phyloP scores from a whole-genome alignment of 306 rosid species.

The Inga leiocalycina region DNA sequence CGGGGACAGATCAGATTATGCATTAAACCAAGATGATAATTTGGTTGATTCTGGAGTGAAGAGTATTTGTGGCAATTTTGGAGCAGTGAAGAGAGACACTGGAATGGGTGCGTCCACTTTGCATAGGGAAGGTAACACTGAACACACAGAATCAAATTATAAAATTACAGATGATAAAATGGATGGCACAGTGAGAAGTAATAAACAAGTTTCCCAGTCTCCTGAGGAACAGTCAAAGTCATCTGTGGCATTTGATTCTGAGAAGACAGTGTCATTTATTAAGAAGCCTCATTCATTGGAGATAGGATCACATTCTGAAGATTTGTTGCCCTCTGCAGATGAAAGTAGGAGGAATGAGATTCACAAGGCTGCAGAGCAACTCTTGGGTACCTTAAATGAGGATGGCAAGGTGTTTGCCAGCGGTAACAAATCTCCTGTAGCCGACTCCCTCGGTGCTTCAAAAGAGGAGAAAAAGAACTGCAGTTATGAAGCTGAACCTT shows the following conservation, averaged over 20 bases:
- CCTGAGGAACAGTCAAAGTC: slow-evolving; percentile 38
- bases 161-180: slow-evolving; percentile 43
- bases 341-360: slow-evolving; percentile 40
- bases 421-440: slow-evolving; percentile 18
- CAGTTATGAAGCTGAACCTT: slow-evolving; percentile 40
- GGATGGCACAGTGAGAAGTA: slow-evolving; percentile 35
- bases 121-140: slow-evolving; percentile 36
- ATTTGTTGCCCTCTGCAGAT: slow-evolving; percentile 42
- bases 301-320: slow-evolving; percentile 36
- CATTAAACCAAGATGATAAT: slow-evolving; percentile 26
- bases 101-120: slow-evolving; percentile 24
- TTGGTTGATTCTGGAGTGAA: slow-evolving; percentile 26
- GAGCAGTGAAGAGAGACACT: slow-evolving; percentile 28
- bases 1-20: slow-evolving; percentile 27
- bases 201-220: slow-evolving; percentile 36
- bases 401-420: slow-evolving; percentile 33
- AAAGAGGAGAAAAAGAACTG: slow-evolving; percentile 41
- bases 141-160: slow-evolving; percentile 32
- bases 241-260: slow-evolving; percentile 32
- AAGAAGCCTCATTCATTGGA: slow-evolving; percentile 31
- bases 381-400: slow-evolving; percentile 38
- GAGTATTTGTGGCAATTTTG: slow-evolving; percentile 31
- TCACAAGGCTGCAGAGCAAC: slow-evolving; percentile 43
- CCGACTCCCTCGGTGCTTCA: slow-evolving; percentile 30
- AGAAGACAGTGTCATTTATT: neutral